phyloP scores from a whole-genome alignment of 1,139 yeast species.

The Hanseniaspora sp. region DNA sequence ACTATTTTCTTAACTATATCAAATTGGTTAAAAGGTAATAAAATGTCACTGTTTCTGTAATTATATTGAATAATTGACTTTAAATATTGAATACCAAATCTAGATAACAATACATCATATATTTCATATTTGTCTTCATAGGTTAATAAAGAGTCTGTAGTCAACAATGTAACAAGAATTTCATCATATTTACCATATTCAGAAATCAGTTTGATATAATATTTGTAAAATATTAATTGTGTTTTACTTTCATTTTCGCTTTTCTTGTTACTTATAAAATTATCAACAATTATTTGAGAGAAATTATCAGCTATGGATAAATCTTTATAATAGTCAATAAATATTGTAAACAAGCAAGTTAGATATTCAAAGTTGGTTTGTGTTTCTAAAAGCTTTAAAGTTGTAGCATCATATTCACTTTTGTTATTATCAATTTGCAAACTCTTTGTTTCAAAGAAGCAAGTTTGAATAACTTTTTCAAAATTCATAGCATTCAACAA shows the following conservation, averaged over 20 bases:
- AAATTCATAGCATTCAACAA: neutral
- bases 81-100: neutral
- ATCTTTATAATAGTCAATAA: neutral
- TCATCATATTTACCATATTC: constrained; percentile 4
- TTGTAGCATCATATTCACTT: neutral
- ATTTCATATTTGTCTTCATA: neutral
- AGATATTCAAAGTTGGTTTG: neutral
- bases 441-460: neutral
- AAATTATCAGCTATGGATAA: neutral
- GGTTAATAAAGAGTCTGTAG: neutral
- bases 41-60: neutral
- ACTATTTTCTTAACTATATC: constrained; percentile 4
- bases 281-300: neutral
- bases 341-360: neutral
- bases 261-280: neutral
- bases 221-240: neutral
- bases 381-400: neutral
- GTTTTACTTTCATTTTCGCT: neutral
- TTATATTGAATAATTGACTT: constrained; percentile 2
- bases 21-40: constrained; percentile 10
- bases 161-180: neutral
- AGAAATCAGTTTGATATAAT: constrained; percentile 3
- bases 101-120: neutral
- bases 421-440: neutral
- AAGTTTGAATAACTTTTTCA: neutral